These are phyloP conservation scores for Aureobasidium sp. DNA, from an alignment of 2,329 filamentous ascomycete species.

Conservation along the genomic window DNA sequence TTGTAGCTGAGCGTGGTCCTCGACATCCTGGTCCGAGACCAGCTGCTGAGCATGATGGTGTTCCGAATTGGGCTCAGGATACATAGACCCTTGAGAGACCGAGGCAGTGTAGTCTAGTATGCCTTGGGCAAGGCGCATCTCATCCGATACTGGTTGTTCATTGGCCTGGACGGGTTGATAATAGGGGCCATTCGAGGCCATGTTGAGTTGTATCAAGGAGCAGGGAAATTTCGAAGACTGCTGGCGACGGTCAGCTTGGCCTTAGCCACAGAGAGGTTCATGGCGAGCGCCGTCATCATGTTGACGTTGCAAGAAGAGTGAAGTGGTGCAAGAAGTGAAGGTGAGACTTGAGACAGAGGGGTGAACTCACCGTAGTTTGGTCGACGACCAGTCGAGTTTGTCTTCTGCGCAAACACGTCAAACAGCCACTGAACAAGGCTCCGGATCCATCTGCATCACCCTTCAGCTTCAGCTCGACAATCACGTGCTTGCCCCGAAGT, in stretches of 20 bases:
- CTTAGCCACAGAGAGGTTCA: background rate
- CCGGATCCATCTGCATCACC: background rate
- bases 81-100: constrained; percentile 12
- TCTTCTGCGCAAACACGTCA: background rate
- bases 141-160: constrained; percentile 10
- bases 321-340: background rate
- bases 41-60: constrained; percentile 15
- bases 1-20: constrained; percentile 16
- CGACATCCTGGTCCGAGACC: constrained; percentile 3
- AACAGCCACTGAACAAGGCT: background rate
- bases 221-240: background rate
- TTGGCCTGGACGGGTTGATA: constrained; percentile 15
- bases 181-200: constrained; percentile 17
- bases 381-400: background rate
- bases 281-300: background rate
- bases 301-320: background rate
- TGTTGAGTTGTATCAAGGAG: background rate
- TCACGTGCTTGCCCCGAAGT: background rate
- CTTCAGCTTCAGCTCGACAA: background rate
- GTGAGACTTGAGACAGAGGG: background rate
- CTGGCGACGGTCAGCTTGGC: background rate
- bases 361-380: background rate
- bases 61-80: constrained; percentile 15
- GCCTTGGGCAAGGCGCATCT: constrained; percentile 10
- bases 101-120: background rate